phyloP scores from a whole-genome alignment of 2,329 filamentous ascomycete species.

The Fusarium tjaetaba region DNA sequence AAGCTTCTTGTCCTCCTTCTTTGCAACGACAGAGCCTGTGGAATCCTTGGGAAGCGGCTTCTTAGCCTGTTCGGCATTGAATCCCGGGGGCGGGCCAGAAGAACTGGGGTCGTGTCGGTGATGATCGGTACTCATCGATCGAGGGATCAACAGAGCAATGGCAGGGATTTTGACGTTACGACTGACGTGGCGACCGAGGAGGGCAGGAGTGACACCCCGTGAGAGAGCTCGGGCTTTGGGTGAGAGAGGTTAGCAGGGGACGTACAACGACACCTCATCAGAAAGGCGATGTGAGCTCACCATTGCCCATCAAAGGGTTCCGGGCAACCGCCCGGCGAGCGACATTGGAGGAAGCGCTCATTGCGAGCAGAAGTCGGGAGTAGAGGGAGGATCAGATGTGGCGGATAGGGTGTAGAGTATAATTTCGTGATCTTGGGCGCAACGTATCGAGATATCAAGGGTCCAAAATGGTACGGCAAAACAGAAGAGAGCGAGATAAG shows the following conservation, averaged over 20 bases:
- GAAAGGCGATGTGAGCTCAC: slow-evolving; percentile 48
- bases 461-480: neutral
- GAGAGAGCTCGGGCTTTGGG: slow-evolving; percentile 58
- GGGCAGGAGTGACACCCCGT: slow-evolving; percentile 57
- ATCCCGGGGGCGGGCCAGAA: slow-evolving; percentile 83
- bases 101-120: slow-evolving; percentile 61
- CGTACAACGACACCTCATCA: neutral
- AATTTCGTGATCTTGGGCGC: slow-evolving; percentile 11
- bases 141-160: slow-evolving; percentile 67
- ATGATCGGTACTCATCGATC: slow-evolving; percentile 68
- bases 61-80: slow-evolving; percentile 90
- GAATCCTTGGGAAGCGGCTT: slow-evolving; percentile 76
- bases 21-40: slow-evolving; percentile 47
- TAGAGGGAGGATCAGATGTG: slow-evolving; percentile 14
- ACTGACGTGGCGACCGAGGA: slow-evolving; percentile 58
- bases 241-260: slow-evolving; percentile 38
- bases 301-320: slow-evolving; percentile 62
- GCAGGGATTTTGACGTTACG: slow-evolving; percentile 60
- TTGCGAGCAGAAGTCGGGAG: slow-evolving; percentile 45
- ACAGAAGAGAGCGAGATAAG: slow-evolving; percentile 3
- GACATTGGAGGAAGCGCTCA: slow-evolving; percentile 67
- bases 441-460: slow-evolving; percentile 18
- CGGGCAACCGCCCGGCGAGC: slow-evolving; percentile 64
- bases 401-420: slow-evolving; percentile 5
- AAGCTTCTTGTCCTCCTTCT: slow-evolving; percentile 49